phyloP scores from a whole-genome alignment of 768 basidiomycete genomes.

The Ephemerocybe angulata region DNA sequence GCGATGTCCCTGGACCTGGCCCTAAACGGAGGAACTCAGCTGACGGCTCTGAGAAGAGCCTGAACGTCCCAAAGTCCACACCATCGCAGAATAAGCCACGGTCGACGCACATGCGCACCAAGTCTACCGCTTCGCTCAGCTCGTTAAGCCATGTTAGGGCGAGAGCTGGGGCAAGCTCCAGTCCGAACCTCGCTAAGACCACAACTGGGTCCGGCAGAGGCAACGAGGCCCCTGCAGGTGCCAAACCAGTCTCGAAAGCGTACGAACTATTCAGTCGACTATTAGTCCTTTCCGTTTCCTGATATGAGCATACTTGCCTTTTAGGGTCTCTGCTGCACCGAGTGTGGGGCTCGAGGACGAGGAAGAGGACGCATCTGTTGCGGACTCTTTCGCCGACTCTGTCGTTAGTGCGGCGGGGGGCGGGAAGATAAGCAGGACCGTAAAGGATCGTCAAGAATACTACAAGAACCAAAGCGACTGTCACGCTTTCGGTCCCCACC shows the following conservation, averaged over 20 bases:
- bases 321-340: not conserved
- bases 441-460: constrained; percentile 60
- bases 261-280: not conserved
- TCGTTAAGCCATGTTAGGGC: not conserved
- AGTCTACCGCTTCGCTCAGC: not conserved
- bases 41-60: constrained; percentile 1
- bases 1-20: not conserved
- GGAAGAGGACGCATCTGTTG: constrained; percentile 3
- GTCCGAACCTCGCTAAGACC: not conserved
- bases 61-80: not conserved
- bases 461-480: constrained; percentile 61
- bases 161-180: not conserved
- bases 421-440: constrained; percentile 49
- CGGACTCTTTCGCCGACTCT: constrained; percentile 7
- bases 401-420: constrained; percentile 20
- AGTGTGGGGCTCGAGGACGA: constrained; percentile 2
- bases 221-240: not conserved
- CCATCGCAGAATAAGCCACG: not conserved
- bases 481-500: constrained; percentile 51
- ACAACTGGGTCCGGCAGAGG: not conserved
- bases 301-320: not conserved
- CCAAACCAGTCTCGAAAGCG: constrained; percentile 4
- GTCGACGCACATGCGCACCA: not conserved
- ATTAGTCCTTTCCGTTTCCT: not conserved
- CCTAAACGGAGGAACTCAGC: constrained; percentile 3